Percentiles rank a stretch among this genome's conserved stretches.
phyloP scores from a whole-genome alignment of 306 rosid species.

The Elaeagnus macrophylla region DNA sequence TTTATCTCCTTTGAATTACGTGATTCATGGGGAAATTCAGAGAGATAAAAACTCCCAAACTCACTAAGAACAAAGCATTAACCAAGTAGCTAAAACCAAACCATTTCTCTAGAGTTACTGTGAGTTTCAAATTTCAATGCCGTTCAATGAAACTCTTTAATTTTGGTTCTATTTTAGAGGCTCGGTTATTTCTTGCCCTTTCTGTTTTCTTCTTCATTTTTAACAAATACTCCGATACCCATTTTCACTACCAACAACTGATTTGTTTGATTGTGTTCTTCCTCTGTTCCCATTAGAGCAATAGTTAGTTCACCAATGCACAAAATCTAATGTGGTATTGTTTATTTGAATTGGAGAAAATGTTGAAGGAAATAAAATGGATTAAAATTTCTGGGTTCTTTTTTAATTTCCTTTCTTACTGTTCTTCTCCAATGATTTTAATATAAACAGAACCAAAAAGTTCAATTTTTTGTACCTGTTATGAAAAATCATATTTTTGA shows the following conservation, averaged over 20 bases:
- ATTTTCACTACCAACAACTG: neutral
- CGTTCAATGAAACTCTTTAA: neutral
- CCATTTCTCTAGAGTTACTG: neutral
- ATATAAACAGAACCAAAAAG: neutral
- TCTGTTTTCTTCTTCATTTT: neutral
- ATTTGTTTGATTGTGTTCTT: no score
- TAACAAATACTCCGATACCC: neutral
- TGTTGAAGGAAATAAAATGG: no score
- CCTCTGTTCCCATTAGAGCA: no score
- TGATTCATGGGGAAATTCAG: neutral
- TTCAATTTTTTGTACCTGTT: neutral
- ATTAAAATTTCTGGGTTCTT: no score
- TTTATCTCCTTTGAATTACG: neutral
- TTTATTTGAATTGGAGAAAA: no score
- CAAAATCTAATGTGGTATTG: no score
- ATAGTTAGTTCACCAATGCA: no score
- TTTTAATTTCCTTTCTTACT: no score
- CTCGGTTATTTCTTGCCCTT: neutral
- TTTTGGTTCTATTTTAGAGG: neutral
- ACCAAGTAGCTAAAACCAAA: no score
- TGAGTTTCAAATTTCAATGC: neutral
- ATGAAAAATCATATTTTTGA: neutral
- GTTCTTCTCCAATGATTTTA: no score
- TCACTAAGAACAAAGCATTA: neutral
- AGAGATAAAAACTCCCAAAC: neutral